Conservation (phyloP, 2,329 filamentous ascomycete species). For the Epicoccum nigrum region DNA sequence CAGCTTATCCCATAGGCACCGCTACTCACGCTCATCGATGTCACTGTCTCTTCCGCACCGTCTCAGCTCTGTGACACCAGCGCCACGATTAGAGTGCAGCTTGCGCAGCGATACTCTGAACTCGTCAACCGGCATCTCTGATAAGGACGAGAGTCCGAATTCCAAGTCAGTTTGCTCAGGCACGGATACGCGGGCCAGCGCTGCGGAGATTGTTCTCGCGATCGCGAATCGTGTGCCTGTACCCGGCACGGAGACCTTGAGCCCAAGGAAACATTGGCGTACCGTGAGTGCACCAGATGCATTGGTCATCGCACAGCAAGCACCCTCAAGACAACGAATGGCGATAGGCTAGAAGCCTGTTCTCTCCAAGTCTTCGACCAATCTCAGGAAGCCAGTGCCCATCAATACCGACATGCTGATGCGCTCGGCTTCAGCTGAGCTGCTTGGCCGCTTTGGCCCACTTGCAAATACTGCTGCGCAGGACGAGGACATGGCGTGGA, state of each 20-base stretch:
- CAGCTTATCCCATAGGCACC: constrained; percentile 26
- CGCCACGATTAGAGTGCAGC: constrained; percentile 27
- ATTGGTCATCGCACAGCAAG: not conserved
- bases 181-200: constrained; percentile 17
- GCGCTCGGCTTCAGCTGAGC: constrained; percentile 20
- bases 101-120: constrained; percentile 25
- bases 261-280: constrained; percentile 16
- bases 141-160: constrained; percentile 3
- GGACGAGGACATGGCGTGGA: constrained; percentile 15
- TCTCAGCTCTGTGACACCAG: constrained; percentile 33
- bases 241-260: constrained; percentile 14
- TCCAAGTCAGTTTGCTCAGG: constrained; percentile 17
- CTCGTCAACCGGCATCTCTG: constrained; percentile 8
- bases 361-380: constrained; percentile 1
- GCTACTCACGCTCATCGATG: constrained; percentile 35
- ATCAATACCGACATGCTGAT: constrained; percentile 1
- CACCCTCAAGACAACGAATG: constrained; percentile 3
- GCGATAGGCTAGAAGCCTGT: constrained; percentile 26
- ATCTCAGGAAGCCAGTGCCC: not conserved
- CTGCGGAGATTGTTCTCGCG: constrained; percentile 32
- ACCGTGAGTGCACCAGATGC: constrained; percentile 23
- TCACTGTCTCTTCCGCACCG: constrained; percentile 41
- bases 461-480: constrained; percentile 13
- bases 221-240: constrained; percentile 29
- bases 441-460: constrained; percentile 21